Evolutionary conservation across 352 stramenopile genomes (phyloP).

Genomic region (Pythium diclinum): DNA sequence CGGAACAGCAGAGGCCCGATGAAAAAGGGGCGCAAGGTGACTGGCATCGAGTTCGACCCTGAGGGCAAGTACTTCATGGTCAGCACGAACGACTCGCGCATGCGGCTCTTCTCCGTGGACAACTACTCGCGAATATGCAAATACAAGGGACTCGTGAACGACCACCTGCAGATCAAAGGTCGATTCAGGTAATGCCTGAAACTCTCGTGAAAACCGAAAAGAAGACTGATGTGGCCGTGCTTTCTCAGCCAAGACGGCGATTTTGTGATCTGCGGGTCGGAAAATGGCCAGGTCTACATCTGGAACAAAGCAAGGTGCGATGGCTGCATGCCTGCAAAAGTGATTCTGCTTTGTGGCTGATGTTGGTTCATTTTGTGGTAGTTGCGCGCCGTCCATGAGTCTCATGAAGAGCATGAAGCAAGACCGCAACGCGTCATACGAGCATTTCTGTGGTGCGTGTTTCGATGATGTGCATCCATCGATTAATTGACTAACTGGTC

Average conservation of each 20-base stretch:
- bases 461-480: neutral
- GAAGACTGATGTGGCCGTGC: neutral
- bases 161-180: slow-evolving; percentile 85
- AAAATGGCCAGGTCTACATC: slow-evolving; percentile 84
- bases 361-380: slow-evolving; percentile 4
- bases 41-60: slow-evolving; percentile 87
- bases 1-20: slow-evolving; percentile 84
- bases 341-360: neutral
- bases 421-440: slow-evolving; percentile 76
- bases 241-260: slow-evolving; percentile 67
- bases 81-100: slow-evolving; percentile 90
- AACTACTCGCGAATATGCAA: slow-evolving; percentile 91
- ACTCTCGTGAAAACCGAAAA: neutral
- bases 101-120: slow-evolving; percentile 88
- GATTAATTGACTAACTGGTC: neutral
- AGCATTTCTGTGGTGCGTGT: slow-evolving; percentile 68
- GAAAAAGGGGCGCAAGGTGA: slow-evolving; percentile 89
- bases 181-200: slow-evolving; percentile 53
- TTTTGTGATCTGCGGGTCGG: slow-evolving; percentile 84
- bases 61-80: slow-evolving; percentile 90
- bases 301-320: slow-evolving; percentile 75
- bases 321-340: too few species aligned
- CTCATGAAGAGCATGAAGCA: slow-evolving; percentile 71
- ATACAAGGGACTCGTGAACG: slow-evolving; percentile 89
- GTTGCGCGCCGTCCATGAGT: slow-evolving; percentile 46